Percentiles rank a stretch among this genome's conserved stretches.
Conservation (phyloP, 176 grass and related monocot genomes). For the Carex parvula region DNA sequence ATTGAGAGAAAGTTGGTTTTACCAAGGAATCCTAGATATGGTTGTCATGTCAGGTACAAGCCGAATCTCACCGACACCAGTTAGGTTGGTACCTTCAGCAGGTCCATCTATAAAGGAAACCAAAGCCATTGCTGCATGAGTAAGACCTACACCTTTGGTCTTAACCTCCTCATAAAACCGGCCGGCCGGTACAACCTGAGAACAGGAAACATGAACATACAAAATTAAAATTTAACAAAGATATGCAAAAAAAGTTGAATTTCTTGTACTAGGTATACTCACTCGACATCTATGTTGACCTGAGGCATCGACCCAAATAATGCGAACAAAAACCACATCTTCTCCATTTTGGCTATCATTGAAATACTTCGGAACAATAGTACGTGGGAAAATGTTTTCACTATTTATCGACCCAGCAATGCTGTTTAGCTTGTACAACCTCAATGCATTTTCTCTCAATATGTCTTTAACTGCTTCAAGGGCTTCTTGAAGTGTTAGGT, state of each 20-base stretch:
- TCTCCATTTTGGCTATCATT: slow-evolving; percentile 22
- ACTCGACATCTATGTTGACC: slow-evolving; percentile 93
- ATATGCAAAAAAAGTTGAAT: background rate
- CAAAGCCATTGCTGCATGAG: slow-evolving; percentile 77
- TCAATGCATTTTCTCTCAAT: slow-evolving; percentile 79
- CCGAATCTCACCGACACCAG: slow-evolving; percentile 83
- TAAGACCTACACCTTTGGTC: slow-evolving; percentile 72
- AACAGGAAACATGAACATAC: background rate
- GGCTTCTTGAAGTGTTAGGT: slow-evolving; percentile 78
- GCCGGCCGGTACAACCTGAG: slow-evolving; percentile 76
- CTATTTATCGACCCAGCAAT: slow-evolving; percentile 35
- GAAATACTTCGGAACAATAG: slow-evolving; percentile 29
- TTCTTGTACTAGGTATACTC: slow-evolving; percentile 32
- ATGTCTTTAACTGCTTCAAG: slow-evolving; percentile 70
- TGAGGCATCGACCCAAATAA: slow-evolving; percentile 84
- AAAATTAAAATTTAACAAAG: background rate
- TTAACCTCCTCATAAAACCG: slow-evolving; percentile 80
- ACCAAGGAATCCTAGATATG: slow-evolving; percentile 78
- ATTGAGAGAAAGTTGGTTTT: slow-evolving; percentile 33
- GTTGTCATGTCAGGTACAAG: slow-evolving; percentile 85
- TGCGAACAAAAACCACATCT: slow-evolving; percentile 74
- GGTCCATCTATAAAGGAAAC: slow-evolving; percentile 75
- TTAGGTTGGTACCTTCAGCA: slow-evolving; percentile 78
- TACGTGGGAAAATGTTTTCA: slow-evolving; percentile 19
- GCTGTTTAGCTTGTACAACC: slow-evolving; percentile 72